Conservation (phyloP, 2,329 filamentous ascomycete species). For the Fusarium euwallaceae region DNA sequence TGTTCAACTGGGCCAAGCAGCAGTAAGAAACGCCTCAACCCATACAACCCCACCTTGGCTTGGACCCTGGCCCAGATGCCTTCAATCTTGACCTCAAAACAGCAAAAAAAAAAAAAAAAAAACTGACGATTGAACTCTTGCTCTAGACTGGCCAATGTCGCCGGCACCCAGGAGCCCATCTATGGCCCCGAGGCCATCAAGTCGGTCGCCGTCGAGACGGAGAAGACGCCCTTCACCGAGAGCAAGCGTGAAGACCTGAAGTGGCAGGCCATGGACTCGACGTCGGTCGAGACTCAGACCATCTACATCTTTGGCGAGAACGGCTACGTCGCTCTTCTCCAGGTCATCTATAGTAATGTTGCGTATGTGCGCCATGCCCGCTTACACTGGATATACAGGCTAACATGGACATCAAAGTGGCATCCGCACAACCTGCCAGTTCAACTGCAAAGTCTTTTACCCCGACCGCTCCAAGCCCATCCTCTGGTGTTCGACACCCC, state of each 20-base stretch:
- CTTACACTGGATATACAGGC: slow-evolving; percentile 3
- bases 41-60: slow-evolving; percentile 25
- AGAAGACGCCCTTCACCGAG: slow-evolving; percentile 84
- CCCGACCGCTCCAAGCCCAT: slow-evolving; percentile 78
- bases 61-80: slow-evolving; percentile 11
- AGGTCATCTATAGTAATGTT: slow-evolving; percentile 98
- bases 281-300: slow-evolving; percentile 92
- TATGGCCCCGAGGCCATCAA: slow-evolving; percentile 91
- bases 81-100: slow-evolving; percentile 4
- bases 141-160: slow-evolving; percentile 78
- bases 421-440: slow-evolving; percentile 90
- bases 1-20: slow-evolving; percentile 97
- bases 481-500: slow-evolving; percentile 86
- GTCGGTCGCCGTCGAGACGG: slow-evolving; percentile 85
- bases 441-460: slow-evolving; percentile 94
- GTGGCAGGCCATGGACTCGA: slow-evolving; percentile 86
- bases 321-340: slow-evolving; percentile 82
- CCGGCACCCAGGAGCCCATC: slow-evolving; percentile 95
- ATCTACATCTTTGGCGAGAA: slow-evolving; percentile 90
- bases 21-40: slow-evolving; percentile 69
- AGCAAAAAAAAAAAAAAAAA: slow-evolving; percentile 29
- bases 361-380: slow-evolving; percentile 69
- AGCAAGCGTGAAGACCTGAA: slow-evolving; percentile 81
- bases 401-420: slow-evolving; percentile 68
- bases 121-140: slow-evolving; percentile 36